Conservation (phyloP, 1,284 basidiomycete genomes). For the Sporisorium scitamineum region DNA sequence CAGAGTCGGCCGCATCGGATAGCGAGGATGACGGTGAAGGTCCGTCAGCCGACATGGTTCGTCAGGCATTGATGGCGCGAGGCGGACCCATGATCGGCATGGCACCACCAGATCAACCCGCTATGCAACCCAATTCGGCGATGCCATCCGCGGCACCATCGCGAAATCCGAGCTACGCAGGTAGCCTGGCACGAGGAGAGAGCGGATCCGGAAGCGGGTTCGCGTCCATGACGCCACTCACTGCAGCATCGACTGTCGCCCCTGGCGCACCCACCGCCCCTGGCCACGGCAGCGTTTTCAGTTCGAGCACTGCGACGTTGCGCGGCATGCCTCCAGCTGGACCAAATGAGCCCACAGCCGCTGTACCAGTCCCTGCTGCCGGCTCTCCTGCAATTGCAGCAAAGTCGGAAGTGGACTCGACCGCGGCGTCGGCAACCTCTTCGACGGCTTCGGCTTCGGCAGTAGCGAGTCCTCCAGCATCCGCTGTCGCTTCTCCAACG, state of each 20-base stretch:
- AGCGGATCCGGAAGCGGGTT: constrained; percentile 35
- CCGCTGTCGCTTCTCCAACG: constrained; percentile 10
- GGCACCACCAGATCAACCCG: constrained; percentile 30
- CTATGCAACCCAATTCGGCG: constrained; percentile 32
- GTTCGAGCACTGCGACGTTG: constrained; percentile 39
- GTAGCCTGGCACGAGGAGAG: constrained; percentile 26
- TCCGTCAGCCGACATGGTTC: constrained; percentile 43
- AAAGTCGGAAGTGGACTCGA: constrained; percentile 22
- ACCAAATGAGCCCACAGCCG: neutral
- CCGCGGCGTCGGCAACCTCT: constrained; percentile 26
- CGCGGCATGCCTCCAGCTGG: constrained; percentile 9
- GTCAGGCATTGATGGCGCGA: constrained; percentile 42
- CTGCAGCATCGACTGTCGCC: constrained; percentile 5
- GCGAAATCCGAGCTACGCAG: constrained; percentile 32
- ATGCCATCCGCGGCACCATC: constrained; percentile 25
- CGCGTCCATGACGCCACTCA: constrained; percentile 23
- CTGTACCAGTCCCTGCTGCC: constrained; percentile 6
- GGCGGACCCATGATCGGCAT: constrained; percentile 43
- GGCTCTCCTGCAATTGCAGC: constrained; percentile 8
- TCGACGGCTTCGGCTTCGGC: constrained; percentile 25
- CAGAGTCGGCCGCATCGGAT: constrained; percentile 38
- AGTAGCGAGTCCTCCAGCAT: constrained; percentile 11
- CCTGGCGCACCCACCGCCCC: neutral
- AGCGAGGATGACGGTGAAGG: constrained; percentile 41
- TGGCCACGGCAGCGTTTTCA: constrained; percentile 36